phyloP scores from a whole-genome alignment of 371 early-diverging fungal species.

The Rhizopus stolonifer region DNA sequence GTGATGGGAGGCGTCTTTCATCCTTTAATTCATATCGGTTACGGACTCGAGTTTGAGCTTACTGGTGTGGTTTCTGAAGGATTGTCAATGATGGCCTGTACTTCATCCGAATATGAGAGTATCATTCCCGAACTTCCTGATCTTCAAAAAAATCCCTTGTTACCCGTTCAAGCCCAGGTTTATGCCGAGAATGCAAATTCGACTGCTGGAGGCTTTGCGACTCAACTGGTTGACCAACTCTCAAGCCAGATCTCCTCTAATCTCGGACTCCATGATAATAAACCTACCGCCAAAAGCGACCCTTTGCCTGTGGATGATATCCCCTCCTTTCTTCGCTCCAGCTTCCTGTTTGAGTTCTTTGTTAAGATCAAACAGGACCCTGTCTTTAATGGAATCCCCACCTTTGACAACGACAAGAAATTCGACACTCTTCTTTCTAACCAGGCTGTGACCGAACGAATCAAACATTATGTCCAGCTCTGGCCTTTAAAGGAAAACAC shows the following conservation, averaged over 20 bases:
- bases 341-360: slow-evolving; percentile 28
- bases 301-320: slow-evolving; percentile 1
- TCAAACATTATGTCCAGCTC: slow-evolving; percentile 28
- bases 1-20: slow-evolving; percentile 55
- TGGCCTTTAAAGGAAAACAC: slow-evolving; percentile 37
- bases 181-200: slow-evolving; percentile 20
- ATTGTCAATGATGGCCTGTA: slow-evolving; percentile 53
- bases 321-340: slow-evolving; percentile 18
- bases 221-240: slow-evolving; percentile 8
- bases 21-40: slow-evolving; percentile 66
- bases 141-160: not conserved
- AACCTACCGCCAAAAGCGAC: too few species aligned
- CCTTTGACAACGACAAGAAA: slow-evolving; percentile 19
- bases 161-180: slow-evolving; percentile 9
- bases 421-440: slow-evolving; percentile 21
- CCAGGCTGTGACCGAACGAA: slow-evolving; percentile 20
- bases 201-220: slow-evolving; percentile 5
- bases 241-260: slow-evolving; percentile 9
- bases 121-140: slow-evolving; percentile 20
- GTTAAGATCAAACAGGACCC: slow-evolving; percentile 30
- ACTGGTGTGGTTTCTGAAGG: slow-evolving; percentile 56
- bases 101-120: slow-evolving; percentile 16
- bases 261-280: slow-evolving; percentile 11
- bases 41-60: slow-evolving; percentile 64
- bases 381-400: slow-evolving; percentile 27